Base-by-base conservation (phyloP, 371 early-diverging fungal species). In the Rhizopus delemar region DNA sequence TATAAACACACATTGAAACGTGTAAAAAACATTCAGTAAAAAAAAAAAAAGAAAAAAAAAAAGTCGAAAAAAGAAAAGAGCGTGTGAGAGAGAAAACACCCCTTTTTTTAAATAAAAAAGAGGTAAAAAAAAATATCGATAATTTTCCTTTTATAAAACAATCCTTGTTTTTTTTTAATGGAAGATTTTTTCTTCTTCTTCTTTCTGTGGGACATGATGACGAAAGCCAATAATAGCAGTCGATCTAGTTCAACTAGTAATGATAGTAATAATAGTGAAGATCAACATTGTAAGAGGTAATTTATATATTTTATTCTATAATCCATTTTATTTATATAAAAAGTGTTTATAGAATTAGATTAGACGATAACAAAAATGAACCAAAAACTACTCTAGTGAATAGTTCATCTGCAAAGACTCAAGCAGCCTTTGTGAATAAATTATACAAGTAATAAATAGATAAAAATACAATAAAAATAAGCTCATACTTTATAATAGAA, bases 341-440 rank as follows among this genome's bases (percentile, higher is more conserved):
- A 29, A 22, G 9, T 46, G 9, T 6, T 48, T 32, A 22, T 59
- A 67, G 67, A 59, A 41, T 62, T 6, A 67, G 62, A 31, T 46
- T 67, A 22, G 55, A 55, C n/a, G 34, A 41, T 39, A 29, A 13
- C 43, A 43, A 43, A 43, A 13, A 43, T 1, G n/a, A 43, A 43
- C 12, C 31, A 41, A 13, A 4, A 7, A 36, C 31, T n/a, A n/a
- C 34, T 12, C n/a, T 5, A 16, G 16, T 22, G 4, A 38, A 53
- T 53, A n/a, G 6, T 28, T 53, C 53, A 41, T 48, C 55, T 36
- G 60, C 63, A 52, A 78, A 75, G 54, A 79, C 79, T 13, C 86
- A 88, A 57, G 84, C 87, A n/a, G 86, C 85, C 0, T 88, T 88
- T 65, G 82, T 88, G 11, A 82, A 83, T 63, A 88, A 88, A 70